Evolutionary conservation across 2,329 filamentous ascomycete species (phyloP).

Genomic region (Neofusicoccum kwambonambiense): DNA sequence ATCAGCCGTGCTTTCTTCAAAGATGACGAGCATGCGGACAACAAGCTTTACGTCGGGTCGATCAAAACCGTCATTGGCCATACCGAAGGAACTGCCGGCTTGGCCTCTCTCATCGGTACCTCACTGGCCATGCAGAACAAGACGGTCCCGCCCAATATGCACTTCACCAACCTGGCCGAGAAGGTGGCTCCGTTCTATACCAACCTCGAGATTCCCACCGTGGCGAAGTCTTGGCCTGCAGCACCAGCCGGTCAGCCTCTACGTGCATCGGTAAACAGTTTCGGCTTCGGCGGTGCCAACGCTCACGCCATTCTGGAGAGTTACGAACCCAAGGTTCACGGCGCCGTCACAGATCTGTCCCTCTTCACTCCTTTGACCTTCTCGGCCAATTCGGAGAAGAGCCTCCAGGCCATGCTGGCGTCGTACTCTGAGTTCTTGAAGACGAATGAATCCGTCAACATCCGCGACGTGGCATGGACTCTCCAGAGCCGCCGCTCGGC

Average conservation of each 20-base stretch:
- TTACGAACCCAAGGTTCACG: neutral
- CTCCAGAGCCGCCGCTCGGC: constrained; percentile 20
- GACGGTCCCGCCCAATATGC: constrained; percentile 33
- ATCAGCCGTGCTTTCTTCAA: constrained; percentile 23
- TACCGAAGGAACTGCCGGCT: constrained; percentile 33
- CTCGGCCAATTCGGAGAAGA: constrained; percentile 7
- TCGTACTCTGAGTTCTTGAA: neutral
- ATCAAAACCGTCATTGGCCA: constrained; percentile 39
- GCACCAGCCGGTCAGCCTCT: neutral
- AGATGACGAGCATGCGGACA: neutral
- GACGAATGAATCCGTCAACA: neutral
- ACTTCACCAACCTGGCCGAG: constrained; percentile 30
- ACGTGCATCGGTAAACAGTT: constrained; percentile 21
- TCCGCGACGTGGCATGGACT: constrained; percentile 22
- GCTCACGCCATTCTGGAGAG: constrained; percentile 20
- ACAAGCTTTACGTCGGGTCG: constrained; percentile 19
- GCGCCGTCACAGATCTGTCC: neutral
- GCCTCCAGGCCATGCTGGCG: no score
- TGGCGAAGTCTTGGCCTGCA: constrained; percentile 19
- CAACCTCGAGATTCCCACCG: constrained; percentile 18
- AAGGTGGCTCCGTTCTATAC: constrained; percentile 23
- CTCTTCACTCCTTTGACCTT: constrained; percentile 19
- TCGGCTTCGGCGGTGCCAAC: constrained; percentile 22
- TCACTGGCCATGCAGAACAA: constrained; percentile 36
- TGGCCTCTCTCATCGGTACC: constrained; percentile 33